Percentiles rank a stretch among this genome's conserved stretches.
Evolutionary conservation across 2,329 filamentous ascomycete genomes (phyloP).

Genomic region (Penicillium griseofulvum): DNA sequence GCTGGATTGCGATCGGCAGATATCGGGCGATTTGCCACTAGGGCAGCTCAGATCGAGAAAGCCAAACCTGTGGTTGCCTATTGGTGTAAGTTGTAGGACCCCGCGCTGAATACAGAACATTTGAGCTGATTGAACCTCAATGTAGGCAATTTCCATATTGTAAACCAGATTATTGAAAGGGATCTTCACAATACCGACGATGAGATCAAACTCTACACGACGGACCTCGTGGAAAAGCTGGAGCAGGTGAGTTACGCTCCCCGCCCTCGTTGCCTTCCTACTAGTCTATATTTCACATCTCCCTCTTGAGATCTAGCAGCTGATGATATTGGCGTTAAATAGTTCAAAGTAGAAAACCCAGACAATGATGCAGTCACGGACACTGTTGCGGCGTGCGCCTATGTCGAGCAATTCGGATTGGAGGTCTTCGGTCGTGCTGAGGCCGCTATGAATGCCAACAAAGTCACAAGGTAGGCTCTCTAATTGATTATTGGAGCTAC

Average conservation of each 20-base stretch:
- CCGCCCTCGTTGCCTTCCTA: background rate
- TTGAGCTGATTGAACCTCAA: slow-evolving; percentile 15
- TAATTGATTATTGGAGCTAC: background rate
- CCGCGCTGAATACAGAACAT: slow-evolving; percentile 3
- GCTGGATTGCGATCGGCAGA: slow-evolving; percentile 74
- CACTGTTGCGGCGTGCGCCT: slow-evolving; percentile 81
- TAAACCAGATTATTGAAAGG: slow-evolving; percentile 83
- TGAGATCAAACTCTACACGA: slow-evolving; percentile 78
- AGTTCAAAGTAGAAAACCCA: slow-evolving; percentile 70
- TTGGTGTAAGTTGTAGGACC: slow-evolving; percentile 69
- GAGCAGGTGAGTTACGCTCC: slow-evolving; percentile 60
- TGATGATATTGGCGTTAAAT: slow-evolving; percentile 11
- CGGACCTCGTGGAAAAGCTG: slow-evolving; percentile 82
- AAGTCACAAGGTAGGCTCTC: slow-evolving; percentile 67
- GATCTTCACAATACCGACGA: slow-evolving; percentile 74
- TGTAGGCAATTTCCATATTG: slow-evolving; percentile 82
- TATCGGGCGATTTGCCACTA: slow-evolving; percentile 76
- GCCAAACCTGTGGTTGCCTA: slow-evolving; percentile 88
- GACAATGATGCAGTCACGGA: slow-evolving; percentile 81
- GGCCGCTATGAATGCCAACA: slow-evolving; percentile 75
- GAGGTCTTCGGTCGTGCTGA: slow-evolving; percentile 85
- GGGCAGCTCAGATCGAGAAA: slow-evolving; percentile 78
- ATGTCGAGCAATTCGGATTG: slow-evolving; percentile 89
- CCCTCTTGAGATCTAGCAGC: background rate
- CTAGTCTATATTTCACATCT: background rate